Conservation (phyloP, 2,329 filamentous ascomycete species). For the Fusarium proliferatum region DNA sequence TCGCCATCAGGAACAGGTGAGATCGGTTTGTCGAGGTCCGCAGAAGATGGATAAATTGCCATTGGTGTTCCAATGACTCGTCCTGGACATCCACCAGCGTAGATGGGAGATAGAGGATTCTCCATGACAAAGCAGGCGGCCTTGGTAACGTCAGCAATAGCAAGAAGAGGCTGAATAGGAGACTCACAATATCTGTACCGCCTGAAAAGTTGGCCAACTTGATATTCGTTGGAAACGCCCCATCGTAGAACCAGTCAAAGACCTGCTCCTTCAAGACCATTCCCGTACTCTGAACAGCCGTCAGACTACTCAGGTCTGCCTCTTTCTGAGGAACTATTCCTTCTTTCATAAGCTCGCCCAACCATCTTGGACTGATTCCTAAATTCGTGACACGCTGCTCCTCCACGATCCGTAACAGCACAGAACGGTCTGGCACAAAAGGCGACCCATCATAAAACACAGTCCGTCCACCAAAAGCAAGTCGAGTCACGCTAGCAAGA, state of each 20-base stretch:
- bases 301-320: slow-evolving; percentile 70
- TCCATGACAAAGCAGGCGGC: slow-evolving; percentile 70
- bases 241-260: slow-evolving; percentile 83
- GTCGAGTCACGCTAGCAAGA: slow-evolving; percentile 66
- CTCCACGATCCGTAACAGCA: slow-evolving; percentile 71
- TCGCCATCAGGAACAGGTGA: slow-evolving; percentile 65
- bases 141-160: slow-evolving; percentile 40
- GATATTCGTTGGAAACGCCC: slow-evolving; percentile 72
- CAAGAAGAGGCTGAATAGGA: not conserved
- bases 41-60: slow-evolving; percentile 66
- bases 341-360: slow-evolving; percentile 76
- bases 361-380: slow-evolving; percentile 80
- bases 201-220: slow-evolving; percentile 81
- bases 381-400: slow-evolving; percentile 76
- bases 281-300: slow-evolving; percentile 76
- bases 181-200: slow-evolving; percentile 77
- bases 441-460: slow-evolving; percentile 88
- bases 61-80: slow-evolving; percentile 62
- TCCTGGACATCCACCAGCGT: slow-evolving; percentile 65
- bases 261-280: slow-evolving; percentile 83
- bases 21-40: slow-evolving; percentile 59
- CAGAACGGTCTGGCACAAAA: slow-evolving; percentile 74
- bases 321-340: slow-evolving; percentile 70
- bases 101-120: slow-evolving; percentile 76
- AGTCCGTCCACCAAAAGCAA: slow-evolving; percentile 69